Percentiles rank a stretch among this genome's conserved stretches.
Conservation (phyloP, 768 basidiomycete species). For the Mycena vulgaris region DNA sequence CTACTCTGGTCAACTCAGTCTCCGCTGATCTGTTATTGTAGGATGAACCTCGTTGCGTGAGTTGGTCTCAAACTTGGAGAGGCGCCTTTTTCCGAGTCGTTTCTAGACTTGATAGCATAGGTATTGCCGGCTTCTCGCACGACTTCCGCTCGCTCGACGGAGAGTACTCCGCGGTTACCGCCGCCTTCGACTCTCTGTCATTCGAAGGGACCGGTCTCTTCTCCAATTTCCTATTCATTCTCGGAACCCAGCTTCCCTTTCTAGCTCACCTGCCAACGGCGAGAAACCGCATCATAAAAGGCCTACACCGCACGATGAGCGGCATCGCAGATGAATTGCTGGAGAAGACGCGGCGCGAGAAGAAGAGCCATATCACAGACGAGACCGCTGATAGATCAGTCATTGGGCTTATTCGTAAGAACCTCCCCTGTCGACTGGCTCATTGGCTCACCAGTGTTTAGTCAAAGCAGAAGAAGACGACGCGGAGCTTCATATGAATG, state of each 20-base stretch:
- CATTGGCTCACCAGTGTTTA: background rate
- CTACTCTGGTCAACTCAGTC: background rate
- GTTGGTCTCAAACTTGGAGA: background rate
- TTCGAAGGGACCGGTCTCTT: slow-evolving; percentile 18
- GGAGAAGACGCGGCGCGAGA: slow-evolving; percentile 33
- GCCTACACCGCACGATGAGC: slow-evolving; percentile 26
- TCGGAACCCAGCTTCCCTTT: slow-evolving; percentile 33
- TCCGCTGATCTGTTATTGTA: slow-evolving; percentile 23
- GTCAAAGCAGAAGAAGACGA: slow-evolving; percentile 37
- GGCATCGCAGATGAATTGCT: slow-evolving; percentile 36
- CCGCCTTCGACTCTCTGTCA: slow-evolving; percentile 45
- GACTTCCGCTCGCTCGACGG: slow-evolving; percentile 61
- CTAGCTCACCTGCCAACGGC: slow-evolving; percentile 32
- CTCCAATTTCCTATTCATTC: slow-evolving; percentile 33
- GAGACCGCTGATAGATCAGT: slow-evolving; percentile 34
- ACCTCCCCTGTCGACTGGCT: background rate
- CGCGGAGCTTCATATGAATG: slow-evolving; percentile 41
- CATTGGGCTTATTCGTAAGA: slow-evolving; percentile 30
- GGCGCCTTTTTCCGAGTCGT: background rate
- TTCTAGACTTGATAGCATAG: slow-evolving; percentile 60
- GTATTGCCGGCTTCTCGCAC: slow-evolving; percentile 63
- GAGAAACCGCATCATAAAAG: slow-evolving; percentile 22
- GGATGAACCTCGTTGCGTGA: slow-evolving; percentile 61
- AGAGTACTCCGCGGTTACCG: slow-evolving; percentile 45
- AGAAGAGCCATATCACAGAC: slow-evolving; percentile 23